These are phyloP conservation scores for Gossypium bickii DNA, from an alignment of 345 rosid genomes.

Conservation along the genomic window DNA sequence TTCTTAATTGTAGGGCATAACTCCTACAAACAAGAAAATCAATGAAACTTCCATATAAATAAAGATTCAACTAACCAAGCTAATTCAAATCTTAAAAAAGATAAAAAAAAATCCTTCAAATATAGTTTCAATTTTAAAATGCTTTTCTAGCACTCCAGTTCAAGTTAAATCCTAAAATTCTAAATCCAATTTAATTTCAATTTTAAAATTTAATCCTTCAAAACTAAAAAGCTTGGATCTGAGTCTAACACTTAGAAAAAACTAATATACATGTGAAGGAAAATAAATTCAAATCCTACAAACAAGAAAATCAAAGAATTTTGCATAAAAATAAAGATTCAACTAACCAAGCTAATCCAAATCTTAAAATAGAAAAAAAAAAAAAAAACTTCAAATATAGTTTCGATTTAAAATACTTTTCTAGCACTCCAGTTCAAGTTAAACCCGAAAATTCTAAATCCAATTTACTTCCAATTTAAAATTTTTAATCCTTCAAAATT, in stretches of 20 bases:
- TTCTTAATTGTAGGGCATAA: conserved; percentile 57
- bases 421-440: background rate
- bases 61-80: background rate
- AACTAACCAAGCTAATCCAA: no score
- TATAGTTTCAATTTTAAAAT: background rate
- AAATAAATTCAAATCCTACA: no score
- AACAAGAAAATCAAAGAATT: no score
- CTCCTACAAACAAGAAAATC: conserved; percentile 34
- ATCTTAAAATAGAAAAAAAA: background rate
- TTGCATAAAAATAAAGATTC: background rate
- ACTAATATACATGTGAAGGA: no score
- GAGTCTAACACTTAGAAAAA: no score
- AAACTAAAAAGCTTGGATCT: no score
- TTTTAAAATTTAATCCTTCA: no score
- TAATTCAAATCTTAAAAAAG: no score
- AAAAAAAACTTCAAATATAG: background rate
- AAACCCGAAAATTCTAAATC: background rate
- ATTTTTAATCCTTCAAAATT: no score
- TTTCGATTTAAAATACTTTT: background rate
- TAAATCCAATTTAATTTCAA: no score
- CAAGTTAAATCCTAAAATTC: background rate
- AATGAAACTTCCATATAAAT: background rate
- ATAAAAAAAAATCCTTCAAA: background rate
- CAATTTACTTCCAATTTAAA: no score
- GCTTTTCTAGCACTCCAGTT: background rate